Evolutionary conservation across 2,329 filamentous ascomycete species (phyloP).

Genomic region (Colletotrichum brevisporum): DNA sequence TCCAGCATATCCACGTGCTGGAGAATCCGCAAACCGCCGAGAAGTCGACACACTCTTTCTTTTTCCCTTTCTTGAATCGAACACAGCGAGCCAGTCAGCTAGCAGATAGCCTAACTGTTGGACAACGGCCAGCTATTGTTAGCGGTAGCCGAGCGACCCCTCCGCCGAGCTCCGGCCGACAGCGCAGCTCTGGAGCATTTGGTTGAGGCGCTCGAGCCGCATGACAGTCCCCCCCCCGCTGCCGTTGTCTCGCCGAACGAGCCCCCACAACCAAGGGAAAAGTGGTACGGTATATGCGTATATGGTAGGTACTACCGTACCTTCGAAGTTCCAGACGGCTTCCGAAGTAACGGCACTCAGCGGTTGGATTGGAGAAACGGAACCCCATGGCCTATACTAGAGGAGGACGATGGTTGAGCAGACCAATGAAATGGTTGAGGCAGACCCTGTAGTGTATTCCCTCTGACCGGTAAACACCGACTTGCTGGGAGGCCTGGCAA

Average conservation of each 20-base stretch:
- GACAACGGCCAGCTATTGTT: constrained; percentile 1
- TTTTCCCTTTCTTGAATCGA: not conserved
- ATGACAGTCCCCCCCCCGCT: constrained; percentile 1
- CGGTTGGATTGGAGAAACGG: constrained; percentile 7
- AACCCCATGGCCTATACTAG: not conserved
- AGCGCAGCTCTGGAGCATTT: not conserved
- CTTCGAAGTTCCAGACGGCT: constrained; percentile 12
- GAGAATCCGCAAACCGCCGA: not conserved
- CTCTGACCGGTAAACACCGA: constrained; percentile 29
- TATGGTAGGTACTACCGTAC: constrained; percentile 17
- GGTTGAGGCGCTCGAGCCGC: constrained; percentile 8
- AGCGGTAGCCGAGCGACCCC: constrained; percentile 5
- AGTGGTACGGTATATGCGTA: not conserved
- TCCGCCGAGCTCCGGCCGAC: constrained; percentile 23
- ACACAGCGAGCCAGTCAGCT: not conserved
- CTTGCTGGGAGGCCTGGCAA: constrained; percentile 25
- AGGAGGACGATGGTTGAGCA: not conserved
- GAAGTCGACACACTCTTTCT: not conserved
- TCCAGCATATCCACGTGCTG: constrained; percentile 15
- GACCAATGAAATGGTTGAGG: constrained; percentile 8
- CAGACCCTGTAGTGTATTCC: not conserved
- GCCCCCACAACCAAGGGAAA: constrained; percentile 14
- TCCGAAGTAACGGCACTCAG: constrained; percentile 6
- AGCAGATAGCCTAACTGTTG: not conserved
- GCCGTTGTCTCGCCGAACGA: constrained; percentile 7